A percentile compares a stretch with the other conserved stretches of the same genome.
Conservation (phyloP, 1,284 basidiomycete genomes). For the Mixia osmundae region DNA sequence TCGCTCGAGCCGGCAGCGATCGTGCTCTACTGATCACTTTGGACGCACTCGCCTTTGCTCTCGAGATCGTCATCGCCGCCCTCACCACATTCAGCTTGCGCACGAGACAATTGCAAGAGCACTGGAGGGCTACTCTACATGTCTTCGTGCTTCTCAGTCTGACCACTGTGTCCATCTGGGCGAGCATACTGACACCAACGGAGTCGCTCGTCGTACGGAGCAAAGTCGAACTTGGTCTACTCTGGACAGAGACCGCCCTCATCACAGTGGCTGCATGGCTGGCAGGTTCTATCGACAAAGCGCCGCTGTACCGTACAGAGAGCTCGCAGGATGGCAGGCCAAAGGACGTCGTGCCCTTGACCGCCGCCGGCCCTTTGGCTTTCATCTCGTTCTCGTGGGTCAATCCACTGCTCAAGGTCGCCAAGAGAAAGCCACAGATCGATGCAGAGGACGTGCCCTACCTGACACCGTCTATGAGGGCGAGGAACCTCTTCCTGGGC, state of each 20-base stretch:
- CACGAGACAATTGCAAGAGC: no score
- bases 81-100: no score
- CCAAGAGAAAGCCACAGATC: conserved; percentile 6
- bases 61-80: no score
- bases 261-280: conserved; percentile 31
- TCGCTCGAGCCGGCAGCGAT: no score
- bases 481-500: conserved; percentile 8
- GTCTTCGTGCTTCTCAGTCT: no score
- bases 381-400: conserved; percentile 15
- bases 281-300: conserved; percentile 37
- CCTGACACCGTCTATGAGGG: conserved; percentile 10
- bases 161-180: conserved; percentile 7
- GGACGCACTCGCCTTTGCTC: no score
- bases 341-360: conserved; percentile 28
- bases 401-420: conserved; percentile 10
- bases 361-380: conserved; percentile 12
- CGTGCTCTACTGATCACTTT: no score
- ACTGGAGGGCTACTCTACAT: no score
- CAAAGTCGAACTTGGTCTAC: conserved; percentile 22
- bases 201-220: conserved; percentile 3
- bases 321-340: conserved; percentile 2
- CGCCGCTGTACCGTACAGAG: conserved; percentile 39
- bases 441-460: conserved; percentile 11
- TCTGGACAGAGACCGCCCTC: conserved; percentile 30
- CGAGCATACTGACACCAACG: conserved; percentile 7